Evolutionary conservation across 1,284 basidiomycete genomes (phyloP).

Genomic region (Malassezia japonica): DNA sequence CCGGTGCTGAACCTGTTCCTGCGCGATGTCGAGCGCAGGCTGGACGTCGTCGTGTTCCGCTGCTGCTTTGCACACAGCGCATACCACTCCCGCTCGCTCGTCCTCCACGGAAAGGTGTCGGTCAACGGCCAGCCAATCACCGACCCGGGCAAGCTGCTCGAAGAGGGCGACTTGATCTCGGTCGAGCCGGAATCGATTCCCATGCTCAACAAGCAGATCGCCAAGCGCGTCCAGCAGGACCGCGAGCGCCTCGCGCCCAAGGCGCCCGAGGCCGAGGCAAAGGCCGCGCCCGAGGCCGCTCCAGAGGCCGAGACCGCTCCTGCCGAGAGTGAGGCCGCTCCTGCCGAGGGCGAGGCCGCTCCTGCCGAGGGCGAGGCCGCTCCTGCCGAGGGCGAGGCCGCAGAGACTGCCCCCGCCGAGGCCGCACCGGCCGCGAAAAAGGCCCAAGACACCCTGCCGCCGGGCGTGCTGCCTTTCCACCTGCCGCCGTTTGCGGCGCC

Average conservation of each 20-base stretch:
- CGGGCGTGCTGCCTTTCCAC: slow-evolving; percentile 56
- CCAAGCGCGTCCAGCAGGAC: slow-evolving; percentile 23
- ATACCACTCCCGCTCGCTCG: slow-evolving; percentile 74
- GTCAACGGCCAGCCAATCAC: slow-evolving; percentile 76
- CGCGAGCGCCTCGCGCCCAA: slow-evolving; percentile 1
- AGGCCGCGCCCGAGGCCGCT: neutral
- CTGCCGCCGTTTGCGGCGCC: slow-evolving; percentile 81
- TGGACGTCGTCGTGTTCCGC: slow-evolving; percentile 86
- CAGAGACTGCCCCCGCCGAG: neutral
- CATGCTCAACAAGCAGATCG: slow-evolving; percentile 52
- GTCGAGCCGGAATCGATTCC: slow-evolving; percentile 73
- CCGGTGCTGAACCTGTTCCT: slow-evolving; percentile 40
- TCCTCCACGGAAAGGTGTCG: slow-evolving; percentile 76
- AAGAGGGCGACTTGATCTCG: slow-evolving; percentile 86
- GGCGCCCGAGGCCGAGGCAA: neutral
- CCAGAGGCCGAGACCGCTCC: neutral
- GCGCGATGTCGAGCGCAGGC: slow-evolving; percentile 67
- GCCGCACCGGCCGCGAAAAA: neutral
- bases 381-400: neutral
- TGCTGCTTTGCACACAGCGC: slow-evolving; percentile 81
- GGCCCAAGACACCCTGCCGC: slow-evolving; percentile 23
- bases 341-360: neutral
- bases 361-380: neutral
- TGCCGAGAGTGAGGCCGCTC: neutral
- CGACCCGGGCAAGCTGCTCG: slow-evolving; percentile 77